Evolutionary conservation across 768 basidiomycete species (phyloP), one percentile per base, ranked within the genome.

Genomic region (Suillus brevipes): DNA sequence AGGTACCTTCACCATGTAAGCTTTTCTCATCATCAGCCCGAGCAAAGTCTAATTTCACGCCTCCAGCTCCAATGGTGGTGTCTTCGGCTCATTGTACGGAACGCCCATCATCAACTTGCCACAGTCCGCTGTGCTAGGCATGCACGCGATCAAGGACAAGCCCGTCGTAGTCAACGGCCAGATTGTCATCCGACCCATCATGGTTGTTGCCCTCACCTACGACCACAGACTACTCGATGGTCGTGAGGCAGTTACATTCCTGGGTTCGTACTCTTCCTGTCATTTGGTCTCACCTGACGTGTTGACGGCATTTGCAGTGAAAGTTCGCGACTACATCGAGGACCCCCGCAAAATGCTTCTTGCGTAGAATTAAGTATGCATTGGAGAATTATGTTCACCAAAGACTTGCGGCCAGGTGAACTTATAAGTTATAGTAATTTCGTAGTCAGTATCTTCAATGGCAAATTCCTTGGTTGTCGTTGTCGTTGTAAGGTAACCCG

Each of bases 31-130:
- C 4, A n/a, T n/a, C 58, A 20, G 3, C 18, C 1, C 1, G 20
- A 18, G 28, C 25, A 2, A 8, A 13, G 4, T 40, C 49, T 64
- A 6, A 61, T 50, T 53, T 71, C 13, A 9, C 9, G n/a, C 8
- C 9, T 66, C 28, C 67, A 97, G 95, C 78, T 99, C 97, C 47
- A 99, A 99, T 74, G 97, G 97, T 53, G 97, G 97, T 71, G 97
- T 99, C 75, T 99, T 99, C 73, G 97, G 97, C 52, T 97, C 94
- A 58, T 81, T 99, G 58, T 97, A 90, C 73, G 97, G 97, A 47
- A 99, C 97, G n/a, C 97, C 97, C 43, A 99, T 99, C 74, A 97
- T 99, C 80, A 99, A 98, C 83, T 82, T 96, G 53, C 97, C 96
- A 5, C 97, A 98, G 76, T 80, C 95, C 28, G 97, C 95, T 61